phyloP scores from a whole-genome alignment of 2,329 filamentous ascomycete species.

The Fusarium sp. region DNA sequence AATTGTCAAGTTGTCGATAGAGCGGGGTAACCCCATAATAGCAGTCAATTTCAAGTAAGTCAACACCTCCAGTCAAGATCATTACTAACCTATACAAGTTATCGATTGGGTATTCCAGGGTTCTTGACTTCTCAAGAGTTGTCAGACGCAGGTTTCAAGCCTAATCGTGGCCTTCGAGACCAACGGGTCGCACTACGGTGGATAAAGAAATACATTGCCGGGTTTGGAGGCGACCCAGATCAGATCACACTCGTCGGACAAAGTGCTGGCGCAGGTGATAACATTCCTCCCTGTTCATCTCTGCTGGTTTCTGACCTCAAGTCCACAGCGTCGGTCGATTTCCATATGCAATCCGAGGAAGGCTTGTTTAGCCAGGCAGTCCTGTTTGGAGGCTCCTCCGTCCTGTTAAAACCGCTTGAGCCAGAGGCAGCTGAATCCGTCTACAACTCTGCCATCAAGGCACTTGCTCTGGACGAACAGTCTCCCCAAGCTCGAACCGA shows the following conservation, averaged over 20 bases:
- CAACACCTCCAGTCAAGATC: not conserved
- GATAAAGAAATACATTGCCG: not conserved
- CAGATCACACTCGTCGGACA: not conserved
- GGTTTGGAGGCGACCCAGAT: not conserved
- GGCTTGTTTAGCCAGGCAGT: not conserved
- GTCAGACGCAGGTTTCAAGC: not conserved
- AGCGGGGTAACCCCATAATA: not conserved
- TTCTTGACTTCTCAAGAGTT: not conserved
- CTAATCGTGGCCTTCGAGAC: not conserved
- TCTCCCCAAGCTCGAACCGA: not conserved
- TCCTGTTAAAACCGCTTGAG: not conserved
- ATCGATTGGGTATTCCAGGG: not conserved
- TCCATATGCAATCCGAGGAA: not conserved
- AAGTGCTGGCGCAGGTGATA: not conserved
- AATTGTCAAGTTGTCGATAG: not conserved
- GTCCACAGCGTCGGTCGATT: not conserved
- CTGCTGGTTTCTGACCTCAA: not conserved
- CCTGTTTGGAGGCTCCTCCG: not conserved
- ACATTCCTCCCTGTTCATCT: not conserved
- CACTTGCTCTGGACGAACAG: not conserved
- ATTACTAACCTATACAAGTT: not conserved
- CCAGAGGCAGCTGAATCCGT: not conserved
- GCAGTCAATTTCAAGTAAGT: not conserved
- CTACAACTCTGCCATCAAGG: not conserved
- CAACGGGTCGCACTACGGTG: not conserved